These are phyloP conservation scores for Stentor roeselii DNA, from an alignment of 73 alveolate species.

Conservation along the genomic window DNA sequence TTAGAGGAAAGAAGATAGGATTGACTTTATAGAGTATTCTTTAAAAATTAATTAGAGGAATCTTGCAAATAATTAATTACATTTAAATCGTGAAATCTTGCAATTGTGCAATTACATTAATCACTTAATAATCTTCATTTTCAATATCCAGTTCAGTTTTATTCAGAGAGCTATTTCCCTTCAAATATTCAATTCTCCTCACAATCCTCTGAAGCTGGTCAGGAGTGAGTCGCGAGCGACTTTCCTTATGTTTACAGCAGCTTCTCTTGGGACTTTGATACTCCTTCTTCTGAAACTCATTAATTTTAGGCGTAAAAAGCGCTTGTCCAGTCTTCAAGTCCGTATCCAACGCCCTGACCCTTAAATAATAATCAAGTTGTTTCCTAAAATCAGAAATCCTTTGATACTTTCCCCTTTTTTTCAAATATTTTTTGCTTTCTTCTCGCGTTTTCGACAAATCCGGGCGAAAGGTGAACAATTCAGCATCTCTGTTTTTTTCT, in stretches of 20 bases:
- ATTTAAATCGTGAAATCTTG: too few relatives aligned
- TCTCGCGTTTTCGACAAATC: neutral
- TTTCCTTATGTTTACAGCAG: neutral
- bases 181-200: neutral
- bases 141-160: too few relatives aligned
- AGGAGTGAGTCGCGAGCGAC: neutral
- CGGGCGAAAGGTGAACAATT: neutral
- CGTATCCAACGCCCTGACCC: neutral
- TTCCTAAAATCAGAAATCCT: neutral
- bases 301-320: neutral
- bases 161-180: too few relatives aligned
- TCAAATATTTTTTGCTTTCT: neutral
- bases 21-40: too few relatives aligned
- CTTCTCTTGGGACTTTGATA: neutral
- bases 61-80: too few relatives aligned
- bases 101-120: too few relatives aligned
- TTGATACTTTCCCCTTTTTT: neutral
- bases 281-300: neutral
- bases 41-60: too few relatives aligned
- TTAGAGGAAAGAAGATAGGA: too few relatives aligned
- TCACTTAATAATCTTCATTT: too few relatives aligned
- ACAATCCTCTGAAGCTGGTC: neutral
- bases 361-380: too few relatives aligned
- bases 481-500: neutral
- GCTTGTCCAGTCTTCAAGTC: neutral